Evolutionary conservation across 176 grass and related monocot species (phyloP).

Genomic region (Oryza meyeriana): DNA sequence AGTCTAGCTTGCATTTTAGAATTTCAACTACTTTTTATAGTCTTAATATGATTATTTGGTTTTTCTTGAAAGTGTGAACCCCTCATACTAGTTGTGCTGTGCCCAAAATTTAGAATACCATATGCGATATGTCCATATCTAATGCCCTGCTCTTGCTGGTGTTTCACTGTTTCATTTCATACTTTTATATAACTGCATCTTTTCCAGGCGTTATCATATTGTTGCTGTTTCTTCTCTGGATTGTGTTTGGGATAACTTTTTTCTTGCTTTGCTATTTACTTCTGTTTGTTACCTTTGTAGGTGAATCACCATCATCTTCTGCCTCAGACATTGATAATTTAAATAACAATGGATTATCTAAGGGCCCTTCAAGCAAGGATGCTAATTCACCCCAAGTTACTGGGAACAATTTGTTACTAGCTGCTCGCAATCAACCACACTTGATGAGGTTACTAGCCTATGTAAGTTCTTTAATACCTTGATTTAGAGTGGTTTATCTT

Average conservation of each 20-base stretch:
- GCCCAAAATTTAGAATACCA: not conserved
- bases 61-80: not conserved
- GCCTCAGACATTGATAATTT: conserved; percentile 98
- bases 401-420: conserved; percentile 67
- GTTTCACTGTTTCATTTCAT: not conserved
- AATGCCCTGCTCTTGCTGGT: not conserved
- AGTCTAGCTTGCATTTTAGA: not conserved
- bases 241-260: not conserved
- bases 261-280: not conserved
- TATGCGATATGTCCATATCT: too few species aligned
- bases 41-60: not conserved
- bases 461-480: conserved; percentile 59
- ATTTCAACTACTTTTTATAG: not conserved
- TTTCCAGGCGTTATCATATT: not conserved
- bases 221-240: conserved; percentile 1
- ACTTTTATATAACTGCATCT: conserved; percentile 9
- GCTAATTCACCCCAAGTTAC: conserved; percentile 87
- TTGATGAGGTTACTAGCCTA: conserved; percentile 76
- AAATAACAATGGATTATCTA: conserved; percentile 74
- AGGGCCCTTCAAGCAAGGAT: conserved; percentile 73
- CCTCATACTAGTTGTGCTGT: not conserved
- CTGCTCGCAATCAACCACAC: conserved; percentile 71
- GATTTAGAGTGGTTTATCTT: conserved; percentile 3
- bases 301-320: conserved; percentile 97
- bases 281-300: conserved; percentile 51